Conservation (phyloP, 495 filamentous ascomycete genomes). For the Lophiostoma macrostomum region DNA sequence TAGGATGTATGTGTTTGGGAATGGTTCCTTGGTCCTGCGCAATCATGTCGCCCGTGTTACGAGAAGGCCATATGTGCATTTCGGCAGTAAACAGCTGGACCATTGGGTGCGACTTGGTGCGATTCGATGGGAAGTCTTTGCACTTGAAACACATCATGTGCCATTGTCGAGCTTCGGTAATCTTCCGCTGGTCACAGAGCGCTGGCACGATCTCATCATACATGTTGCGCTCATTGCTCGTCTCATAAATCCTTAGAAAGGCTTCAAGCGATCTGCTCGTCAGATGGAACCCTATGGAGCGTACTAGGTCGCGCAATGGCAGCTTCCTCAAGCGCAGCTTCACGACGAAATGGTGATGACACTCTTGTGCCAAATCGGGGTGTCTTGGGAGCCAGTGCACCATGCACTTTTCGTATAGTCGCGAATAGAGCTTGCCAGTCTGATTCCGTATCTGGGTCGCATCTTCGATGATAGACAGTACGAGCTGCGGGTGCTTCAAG, state of each 20-base stretch:
- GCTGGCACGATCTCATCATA: slow-evolving; percentile 60
- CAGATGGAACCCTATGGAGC: slow-evolving; percentile 40
- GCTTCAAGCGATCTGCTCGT: slow-evolving; percentile 36
- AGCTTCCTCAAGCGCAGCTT: slow-evolving; percentile 29
- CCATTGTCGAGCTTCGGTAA: slow-evolving; percentile 56
- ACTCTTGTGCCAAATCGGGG: slow-evolving; percentile 30
- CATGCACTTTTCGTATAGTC: slow-evolving; percentile 52
- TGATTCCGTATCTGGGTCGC: slow-evolving; percentile 50
- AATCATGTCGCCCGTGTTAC: not conserved
- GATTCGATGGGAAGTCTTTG: slow-evolving; percentile 51
- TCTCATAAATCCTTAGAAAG: slow-evolving; percentile 51
- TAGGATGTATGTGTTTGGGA: no score
- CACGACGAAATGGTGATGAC: slow-evolving; percentile 25
- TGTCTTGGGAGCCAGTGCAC: slow-evolving; percentile 53
- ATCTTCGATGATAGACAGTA: slow-evolving; percentile 54
- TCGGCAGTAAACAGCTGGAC: slow-evolving; percentile 14
- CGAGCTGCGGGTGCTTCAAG: slow-evolving; percentile 46
- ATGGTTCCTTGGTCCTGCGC: not conserved
- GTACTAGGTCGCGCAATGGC: slow-evolving; percentile 31
- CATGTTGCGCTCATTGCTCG: slow-evolving; percentile 48
- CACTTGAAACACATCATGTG: slow-evolving; percentile 51
- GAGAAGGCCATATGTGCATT: not conserved
- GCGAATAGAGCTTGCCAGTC: slow-evolving; percentile 46
- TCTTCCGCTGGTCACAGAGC: slow-evolving; percentile 51
- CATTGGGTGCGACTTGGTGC: slow-evolving; percentile 14